These are phyloP conservation scores for Auxenochlorella pyrenoidosa DNA, from an alignment of 139 green algal species.

Conservation along the genomic window DNA sequence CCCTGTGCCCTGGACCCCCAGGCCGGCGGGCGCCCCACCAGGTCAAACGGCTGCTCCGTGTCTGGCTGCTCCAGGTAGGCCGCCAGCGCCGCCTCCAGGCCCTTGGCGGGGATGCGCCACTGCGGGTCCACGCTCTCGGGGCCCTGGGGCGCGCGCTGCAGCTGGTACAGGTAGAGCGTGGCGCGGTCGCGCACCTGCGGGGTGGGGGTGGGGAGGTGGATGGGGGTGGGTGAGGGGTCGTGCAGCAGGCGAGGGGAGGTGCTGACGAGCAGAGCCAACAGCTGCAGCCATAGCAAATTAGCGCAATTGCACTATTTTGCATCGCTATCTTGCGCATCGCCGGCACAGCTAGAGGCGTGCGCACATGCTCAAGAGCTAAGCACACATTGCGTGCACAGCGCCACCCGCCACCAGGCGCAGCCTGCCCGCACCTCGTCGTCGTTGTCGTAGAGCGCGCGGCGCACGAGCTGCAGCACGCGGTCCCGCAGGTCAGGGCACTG, in stretches of 20 bases:
- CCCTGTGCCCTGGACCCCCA: no score
- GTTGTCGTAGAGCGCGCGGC: conserved; percentile 93
- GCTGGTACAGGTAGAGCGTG: conserved; percentile 91
- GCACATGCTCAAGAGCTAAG: neutral
- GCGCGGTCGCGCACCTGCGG: conserved; percentile 93
- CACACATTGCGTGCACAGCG: neutral
- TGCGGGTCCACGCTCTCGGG: conserved; percentile 54
- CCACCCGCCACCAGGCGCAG: no score
- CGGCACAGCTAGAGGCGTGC: neutral
- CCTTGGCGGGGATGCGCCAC: conserved; percentile 75
- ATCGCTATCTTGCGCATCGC: no score
- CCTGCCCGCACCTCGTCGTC: conserved; percentile 91
- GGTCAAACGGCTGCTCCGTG: conserved; percentile 78
- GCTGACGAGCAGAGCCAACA: no score
- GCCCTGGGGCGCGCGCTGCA: conserved; percentile 63
- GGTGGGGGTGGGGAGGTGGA: neutral
- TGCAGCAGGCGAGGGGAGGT: neutral
- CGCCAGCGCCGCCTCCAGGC: conserved; percentile 83
- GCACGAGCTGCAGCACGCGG: conserved; percentile 89
- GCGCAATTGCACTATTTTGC: no score
- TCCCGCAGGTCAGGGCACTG: conserved; percentile 65
- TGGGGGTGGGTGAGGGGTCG: neutral
- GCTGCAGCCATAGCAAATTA: no score
- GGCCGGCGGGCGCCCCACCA: conserved; percentile 39
- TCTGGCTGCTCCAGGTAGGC: conserved; percentile 78